These are phyloP conservation scores for Lentithecium fluviatile DNA, from an alignment of 495 filamentous ascomycete species.

Conservation along the genomic window DNA sequence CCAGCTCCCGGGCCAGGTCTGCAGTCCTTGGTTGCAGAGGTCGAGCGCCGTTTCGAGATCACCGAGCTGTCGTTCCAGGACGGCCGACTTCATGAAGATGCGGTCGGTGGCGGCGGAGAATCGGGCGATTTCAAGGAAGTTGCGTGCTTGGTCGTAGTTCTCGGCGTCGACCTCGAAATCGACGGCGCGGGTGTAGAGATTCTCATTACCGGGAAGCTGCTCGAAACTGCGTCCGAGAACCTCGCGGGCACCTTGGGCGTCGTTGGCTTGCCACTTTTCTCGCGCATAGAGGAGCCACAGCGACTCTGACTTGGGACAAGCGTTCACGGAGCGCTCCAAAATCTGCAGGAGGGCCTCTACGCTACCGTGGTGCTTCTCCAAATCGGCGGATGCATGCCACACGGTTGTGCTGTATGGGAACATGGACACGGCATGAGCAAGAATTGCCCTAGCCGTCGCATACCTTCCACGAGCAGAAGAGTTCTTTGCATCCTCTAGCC, in stretches of 20 bases:
- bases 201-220: conserved; percentile 91
- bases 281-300: conserved; percentile 95
- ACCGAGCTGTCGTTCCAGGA: conserved; percentile 81
- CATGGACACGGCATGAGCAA: conserved; percentile 82
- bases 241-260: conserved; percentile 77
- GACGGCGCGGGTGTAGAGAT: conserved; percentile 94
- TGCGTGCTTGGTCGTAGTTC: conserved; percentile 74
- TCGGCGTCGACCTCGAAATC: conserved; percentile 88
- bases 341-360: conserved; percentile 79
- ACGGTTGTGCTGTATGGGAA: conserved; percentile 79
- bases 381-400: conserved; percentile 85
- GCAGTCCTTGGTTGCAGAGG: conserved; percentile 80
- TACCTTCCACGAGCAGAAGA: conserved; percentile 76
- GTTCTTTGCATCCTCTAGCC: conserved; percentile 85
- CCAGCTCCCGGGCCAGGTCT: conserved; percentile 78
- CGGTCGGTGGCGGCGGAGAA: conserved; percentile 88
- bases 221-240: conserved; percentile 86
- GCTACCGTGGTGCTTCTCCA: conserved; percentile 86
- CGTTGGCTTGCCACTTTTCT: conserved; percentile 84
- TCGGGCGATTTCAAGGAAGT: conserved; percentile 75
- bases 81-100: conserved; percentile 93
- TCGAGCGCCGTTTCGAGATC: conserved; percentile 77
- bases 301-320: conserved; percentile 79
- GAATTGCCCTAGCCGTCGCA: conserved; percentile 89
- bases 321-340: conserved; percentile 89